Evolutionary conservation across 176 grass and related monocot genomes (phyloP).

Genomic region (Oryza punctata): DNA sequence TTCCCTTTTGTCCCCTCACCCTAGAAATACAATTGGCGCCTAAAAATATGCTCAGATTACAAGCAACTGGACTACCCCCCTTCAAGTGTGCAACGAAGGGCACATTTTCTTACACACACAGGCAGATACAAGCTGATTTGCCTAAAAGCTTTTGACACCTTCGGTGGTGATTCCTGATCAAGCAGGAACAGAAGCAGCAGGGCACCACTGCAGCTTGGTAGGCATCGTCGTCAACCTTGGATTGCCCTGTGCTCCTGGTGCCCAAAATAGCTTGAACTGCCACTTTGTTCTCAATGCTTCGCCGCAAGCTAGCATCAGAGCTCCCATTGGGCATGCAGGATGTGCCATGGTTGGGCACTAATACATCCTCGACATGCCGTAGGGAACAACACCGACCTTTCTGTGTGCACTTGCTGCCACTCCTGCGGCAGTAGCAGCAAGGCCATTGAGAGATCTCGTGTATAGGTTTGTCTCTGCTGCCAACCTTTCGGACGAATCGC

Average conservation of each 20-base stretch:
- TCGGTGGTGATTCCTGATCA: conserved; percentile 10
- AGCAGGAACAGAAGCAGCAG: conserved; percentile 8
- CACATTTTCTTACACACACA: conserved; percentile 23
- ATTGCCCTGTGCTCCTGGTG: neutral
- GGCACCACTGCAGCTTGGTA: conserved; percentile 10
- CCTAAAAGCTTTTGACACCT: neutral
- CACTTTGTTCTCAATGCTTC: conserved; percentile 2
- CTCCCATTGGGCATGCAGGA: conserved; percentile 26
- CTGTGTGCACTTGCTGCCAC: conserved; percentile 69
- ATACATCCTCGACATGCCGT: conserved; percentile 83
- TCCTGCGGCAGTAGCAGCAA: conserved; percentile 64
- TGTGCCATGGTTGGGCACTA: conserved; percentile 37
- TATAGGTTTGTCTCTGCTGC: conserved; percentile 56
- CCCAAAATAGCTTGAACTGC: conserved; percentile 26
- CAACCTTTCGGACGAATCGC: conserved; percentile 51
- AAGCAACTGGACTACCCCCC: conserved; percentile 41
- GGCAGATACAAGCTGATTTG: conserved; percentile 38
- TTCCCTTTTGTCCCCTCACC: conserved; percentile 57
- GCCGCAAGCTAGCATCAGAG: neutral
- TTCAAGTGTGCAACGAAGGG: conserved; percentile 27
- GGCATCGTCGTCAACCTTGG: neutral
- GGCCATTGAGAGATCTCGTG: conserved; percentile 54
- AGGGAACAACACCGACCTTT: conserved; percentile 71
- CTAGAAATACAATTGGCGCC: conserved; percentile 52
- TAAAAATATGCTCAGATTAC: conserved; percentile 46